Evolutionary conservation across 1,139 yeast genomes (phyloP).

Genomic region (Yamadazyma spencermartinsiae): DNA sequence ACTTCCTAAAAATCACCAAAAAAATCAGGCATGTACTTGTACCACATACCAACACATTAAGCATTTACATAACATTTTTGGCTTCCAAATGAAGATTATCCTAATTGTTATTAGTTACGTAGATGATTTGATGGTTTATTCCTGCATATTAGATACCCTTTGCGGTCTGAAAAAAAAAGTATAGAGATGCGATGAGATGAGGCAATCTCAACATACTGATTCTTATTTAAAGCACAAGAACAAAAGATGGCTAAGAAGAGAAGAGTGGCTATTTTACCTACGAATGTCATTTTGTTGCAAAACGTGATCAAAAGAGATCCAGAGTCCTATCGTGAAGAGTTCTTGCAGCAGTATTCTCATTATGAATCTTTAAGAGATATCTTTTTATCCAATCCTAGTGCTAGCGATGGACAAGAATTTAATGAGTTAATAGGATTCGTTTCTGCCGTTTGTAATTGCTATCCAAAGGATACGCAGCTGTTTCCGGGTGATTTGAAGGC

Average conservation of each 20-base stretch:
- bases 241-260: slow-evolving; percentile 72
- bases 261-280: slow-evolving; percentile 90
- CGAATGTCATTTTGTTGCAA: slow-evolving; percentile 86
- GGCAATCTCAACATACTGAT: neutral
- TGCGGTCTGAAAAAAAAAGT: neutral
- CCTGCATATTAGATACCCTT: neutral
- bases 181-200: slow-evolving; percentile 7
- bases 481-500: slow-evolving; percentile 81
- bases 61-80: neutral
- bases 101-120: too few species aligned
- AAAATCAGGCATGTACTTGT: neutral
- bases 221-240: neutral
- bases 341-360: slow-evolving; percentile 87
- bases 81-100: too few species aligned
- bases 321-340: slow-evolving; percentile 89
- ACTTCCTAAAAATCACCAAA: neutral
- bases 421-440: slow-evolving; percentile 86
- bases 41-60: neutral
- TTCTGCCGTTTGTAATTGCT: slow-evolving; percentile 87
- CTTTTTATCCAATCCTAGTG: slow-evolving; percentile 65
- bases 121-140: neutral
- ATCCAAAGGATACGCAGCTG: slow-evolving; percentile 80
- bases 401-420: slow-evolving; percentile 65
- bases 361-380: slow-evolving; percentile 89
- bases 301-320: slow-evolving; percentile 94